Base-by-base conservation (phyloP, 2,329 filamentous ascomycete species). In the Aspergillus hiratsukae region DNA sequence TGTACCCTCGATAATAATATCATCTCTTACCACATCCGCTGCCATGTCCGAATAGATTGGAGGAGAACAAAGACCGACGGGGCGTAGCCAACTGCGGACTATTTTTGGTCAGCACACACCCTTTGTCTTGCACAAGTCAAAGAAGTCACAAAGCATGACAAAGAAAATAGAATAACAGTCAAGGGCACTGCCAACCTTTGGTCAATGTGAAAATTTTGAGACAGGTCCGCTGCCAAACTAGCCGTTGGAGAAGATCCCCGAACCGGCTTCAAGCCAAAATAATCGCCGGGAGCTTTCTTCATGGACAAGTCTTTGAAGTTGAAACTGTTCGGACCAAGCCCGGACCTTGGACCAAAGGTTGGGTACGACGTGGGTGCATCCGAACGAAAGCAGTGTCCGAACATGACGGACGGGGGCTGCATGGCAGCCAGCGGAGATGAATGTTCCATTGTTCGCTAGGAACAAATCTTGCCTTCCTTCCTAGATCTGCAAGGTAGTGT, bases 131-230 rank as follows among this genome's bases (percentile, higher is more conserved):
- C 27, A 35, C 51, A 40, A 31, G 49, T 10, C 28, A 52, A 17
- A 49, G 29, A 27, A 45, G 49, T 17, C n/a, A 45, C 23, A 31
- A 53, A 53, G 53, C 55, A 11, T 11, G 29, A 40, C 37, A 51
- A 31, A 23, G 25, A 49, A n/a, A 8, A 19, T 49, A 56, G 50
- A 59, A 67, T 66, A 60, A 60, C 78, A 19, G 4, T n/a, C 29
- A 29, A 51, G 40, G 48, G 37, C 21, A 49, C n/a, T 17, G 52
- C 83, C 65, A 80, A 97, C 93, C 92, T 97, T 70, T 88, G 91
- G 75, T 97, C 92, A 72, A 97, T 89, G 72, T 93, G 89, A 73
- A 97, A 96, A 79, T 97, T 99, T 72, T 96, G 91, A 57, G 92
- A 97, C 66, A 97, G 82, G 76, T 99, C 94, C 60, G 91, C 92